These are phyloP conservation scores for Venturiaceae sp. DNA, from an alignment of 2,329 filamentous ascomycete genomes.

Conservation along the genomic window DNA sequence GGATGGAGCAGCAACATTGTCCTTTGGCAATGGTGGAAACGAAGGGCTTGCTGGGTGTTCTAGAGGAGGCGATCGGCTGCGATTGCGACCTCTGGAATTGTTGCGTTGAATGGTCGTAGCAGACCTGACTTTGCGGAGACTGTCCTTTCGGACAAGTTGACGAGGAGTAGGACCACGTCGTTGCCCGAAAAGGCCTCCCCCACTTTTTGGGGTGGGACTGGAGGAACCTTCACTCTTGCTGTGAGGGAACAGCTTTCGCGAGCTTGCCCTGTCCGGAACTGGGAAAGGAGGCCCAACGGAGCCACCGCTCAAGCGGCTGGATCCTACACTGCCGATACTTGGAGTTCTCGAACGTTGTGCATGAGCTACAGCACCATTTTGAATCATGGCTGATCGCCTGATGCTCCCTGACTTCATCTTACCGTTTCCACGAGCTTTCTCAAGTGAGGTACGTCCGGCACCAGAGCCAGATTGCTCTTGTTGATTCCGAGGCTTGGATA, in stretches of 20 bases:
- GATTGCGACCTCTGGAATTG: slow-evolving; percentile 34
- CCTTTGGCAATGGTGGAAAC: slow-evolving; percentile 62
- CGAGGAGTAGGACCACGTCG: slow-evolving; percentile 19
- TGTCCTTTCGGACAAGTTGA: slow-evolving; percentile 45
- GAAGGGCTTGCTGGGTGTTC: slow-evolving; percentile 62
- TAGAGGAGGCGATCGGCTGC: slow-evolving; percentile 47
- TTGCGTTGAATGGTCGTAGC: slow-evolving; percentile 58
- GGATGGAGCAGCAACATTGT: slow-evolving; percentile 54
- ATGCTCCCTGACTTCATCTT: slow-evolving; percentile 38
- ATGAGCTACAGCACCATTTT: slow-evolving; percentile 65
- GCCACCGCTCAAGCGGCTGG: slow-evolving; percentile 22
- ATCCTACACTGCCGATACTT: slow-evolving; percentile 47
- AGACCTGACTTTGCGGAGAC: slow-evolving; percentile 75
- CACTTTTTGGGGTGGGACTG: slow-evolving; percentile 59
- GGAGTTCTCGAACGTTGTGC: slow-evolving; percentile 54
- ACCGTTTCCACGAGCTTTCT: slow-evolving; percentile 13
- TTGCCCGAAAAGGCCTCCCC: slow-evolving; percentile 19
- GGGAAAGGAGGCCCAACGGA: slow-evolving; percentile 66
- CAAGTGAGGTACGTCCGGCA: slow-evolving; percentile 17
- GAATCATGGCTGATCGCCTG: slow-evolving; percentile 70
- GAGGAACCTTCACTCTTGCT: slow-evolving; percentile 65
- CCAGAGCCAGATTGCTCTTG: neutral
- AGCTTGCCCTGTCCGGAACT: slow-evolving; percentile 83
- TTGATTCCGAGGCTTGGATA: neutral
- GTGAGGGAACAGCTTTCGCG: slow-evolving; percentile 55